Evolutionary conservation across 1,284 basidiomycete genomes (phyloP).

Genomic region (Nidula niveotomentosa): DNA sequence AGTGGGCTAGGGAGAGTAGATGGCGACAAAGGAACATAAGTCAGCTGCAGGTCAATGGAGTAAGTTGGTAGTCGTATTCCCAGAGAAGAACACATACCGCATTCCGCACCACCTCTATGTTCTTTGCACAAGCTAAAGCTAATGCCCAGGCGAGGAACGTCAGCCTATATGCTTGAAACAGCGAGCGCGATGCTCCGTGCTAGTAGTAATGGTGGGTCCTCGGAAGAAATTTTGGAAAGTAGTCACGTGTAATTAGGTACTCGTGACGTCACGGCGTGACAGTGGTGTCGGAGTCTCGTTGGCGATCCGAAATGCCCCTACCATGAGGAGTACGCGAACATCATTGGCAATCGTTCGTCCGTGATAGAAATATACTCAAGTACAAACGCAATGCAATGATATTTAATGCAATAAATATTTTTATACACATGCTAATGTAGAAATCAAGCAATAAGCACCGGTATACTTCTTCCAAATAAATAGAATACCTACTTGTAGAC

Average conservation of each 20-base stretch:
- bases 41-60: constrained; percentile 35
- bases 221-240: background rate
- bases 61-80: constrained; percentile 3
- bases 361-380: too few species aligned
- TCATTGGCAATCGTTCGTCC: too few species aligned
- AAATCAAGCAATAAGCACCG: too few species aligned
- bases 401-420: too few species aligned
- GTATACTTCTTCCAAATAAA: too few species aligned
- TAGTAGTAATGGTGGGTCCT: background rate
- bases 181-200: background rate
- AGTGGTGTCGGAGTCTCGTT: too few species aligned
- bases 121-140: constrained; percentile 2
- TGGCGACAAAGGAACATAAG: constrained; percentile 61
- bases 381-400: too few species aligned
- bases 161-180: background rate
- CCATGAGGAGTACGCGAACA: too few species aligned
- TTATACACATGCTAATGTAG: too few species aligned
- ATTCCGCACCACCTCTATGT: constrained; percentile 37
- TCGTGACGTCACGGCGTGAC: background rate
- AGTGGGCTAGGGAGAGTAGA: constrained; percentile 37
- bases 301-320: too few species aligned
- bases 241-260: background rate
- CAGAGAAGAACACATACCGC: constrained; percentile 34
- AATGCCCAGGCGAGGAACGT: background rate
- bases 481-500: too few species aligned